A percentile compares a stretch with the other conserved stretches of the same genome.
Conservation (phyloP, 352 stramenopile species). For the Aphanomyces astaci region DNA sequence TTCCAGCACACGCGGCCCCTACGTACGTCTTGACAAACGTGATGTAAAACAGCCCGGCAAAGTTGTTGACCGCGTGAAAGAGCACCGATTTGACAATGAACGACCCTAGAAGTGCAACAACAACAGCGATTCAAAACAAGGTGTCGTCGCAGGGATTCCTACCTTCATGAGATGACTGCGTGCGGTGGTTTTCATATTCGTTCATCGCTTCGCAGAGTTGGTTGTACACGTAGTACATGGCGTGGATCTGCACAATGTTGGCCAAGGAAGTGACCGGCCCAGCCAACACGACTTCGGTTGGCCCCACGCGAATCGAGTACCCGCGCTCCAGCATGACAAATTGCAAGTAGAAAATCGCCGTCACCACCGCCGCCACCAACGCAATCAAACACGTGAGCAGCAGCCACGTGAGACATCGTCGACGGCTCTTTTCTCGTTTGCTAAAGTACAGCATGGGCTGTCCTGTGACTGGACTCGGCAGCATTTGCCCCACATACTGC, state of each 20-base stretch:
- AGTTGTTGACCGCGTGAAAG: conserved; percentile 95
- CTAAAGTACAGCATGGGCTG: conserved; percentile 60
- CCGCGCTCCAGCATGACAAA: conserved; percentile 66
- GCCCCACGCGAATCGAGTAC: conserved; percentile 47
- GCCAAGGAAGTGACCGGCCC: conserved; percentile 54
- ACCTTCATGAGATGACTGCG: conserved; percentile 71
- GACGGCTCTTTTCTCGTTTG: conserved; percentile 61
- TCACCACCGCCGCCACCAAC: conserved; percentile 66
- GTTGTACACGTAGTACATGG: conserved; percentile 86
- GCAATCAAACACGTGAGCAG: conserved; percentile 68
- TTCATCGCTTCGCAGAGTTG: conserved; percentile 81
- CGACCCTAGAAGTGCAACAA: too few relatives aligned
- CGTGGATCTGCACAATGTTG: conserved; percentile 73
- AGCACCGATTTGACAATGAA: conserved; percentile 91
- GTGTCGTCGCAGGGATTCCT: too few relatives aligned
- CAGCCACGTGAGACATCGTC: conserved; percentile 64
- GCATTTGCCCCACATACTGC: conserved; percentile 70
- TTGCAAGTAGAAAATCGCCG: conserved; percentile 70
- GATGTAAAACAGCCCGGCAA: conserved; percentile 90
- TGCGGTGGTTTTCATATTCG: conserved; percentile 90
- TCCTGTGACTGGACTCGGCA: conserved; percentile 65
- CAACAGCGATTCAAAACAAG: too few relatives aligned
- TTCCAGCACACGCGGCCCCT: conserved; percentile 48
- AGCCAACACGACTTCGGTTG: conserved; percentile 50
- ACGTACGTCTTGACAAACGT: conserved; percentile 80